These are phyloP conservation scores for Diaporthe amygdali DNA, from an alignment of 2,329 filamentous ascomycete species.

Conservation along the genomic window DNA sequence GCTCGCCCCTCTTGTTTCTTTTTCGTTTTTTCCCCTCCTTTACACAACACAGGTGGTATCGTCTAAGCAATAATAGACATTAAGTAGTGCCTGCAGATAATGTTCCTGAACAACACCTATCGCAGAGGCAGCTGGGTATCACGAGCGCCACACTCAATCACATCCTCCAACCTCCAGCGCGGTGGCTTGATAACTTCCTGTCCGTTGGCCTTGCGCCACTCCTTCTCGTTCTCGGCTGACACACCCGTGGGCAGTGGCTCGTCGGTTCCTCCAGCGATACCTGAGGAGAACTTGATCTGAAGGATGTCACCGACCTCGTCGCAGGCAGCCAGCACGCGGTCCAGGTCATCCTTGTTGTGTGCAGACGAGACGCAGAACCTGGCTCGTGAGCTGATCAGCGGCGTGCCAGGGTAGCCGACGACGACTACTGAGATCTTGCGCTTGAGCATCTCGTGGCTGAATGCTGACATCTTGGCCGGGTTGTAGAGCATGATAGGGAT, in stretches of 20 bases:
- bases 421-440: slow-evolving; percentile 98
- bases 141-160: slow-evolving; percentile 75
- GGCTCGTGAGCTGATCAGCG: slow-evolving; percentile 90
- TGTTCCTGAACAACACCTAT: slow-evolving; percentile 44
- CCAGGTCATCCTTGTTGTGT: slow-evolving; percentile 98
- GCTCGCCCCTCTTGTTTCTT: background rate
- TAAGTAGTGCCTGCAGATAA: slow-evolving; percentile 21
- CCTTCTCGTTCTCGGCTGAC: slow-evolving; percentile 72
- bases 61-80: slow-evolving; percentile 24
- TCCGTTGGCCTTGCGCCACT: slow-evolving; percentile 66
- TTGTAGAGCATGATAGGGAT: slow-evolving; percentile 95
- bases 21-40: background rate
- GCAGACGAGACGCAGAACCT: slow-evolving; percentile 95
- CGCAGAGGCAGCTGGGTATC: slow-evolving; percentile 77
- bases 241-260: slow-evolving; percentile 76
- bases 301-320: slow-evolving; percentile 91
- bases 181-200: slow-evolving; percentile 77
- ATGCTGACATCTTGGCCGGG: slow-evolving; percentile 98
- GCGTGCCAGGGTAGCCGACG: slow-evolving; percentile 95
- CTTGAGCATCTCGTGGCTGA: slow-evolving; percentile 97
- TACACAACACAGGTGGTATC: slow-evolving; percentile 4
- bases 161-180: slow-evolving; percentile 84
- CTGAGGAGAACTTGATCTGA: slow-evolving; percentile 96
- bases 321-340: slow-evolving; percentile 85
- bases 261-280: slow-evolving; percentile 85